Base-by-base conservation (phyloP, 2,329 filamentous ascomycete genomes). In the Beauveria caledonica region DNA sequence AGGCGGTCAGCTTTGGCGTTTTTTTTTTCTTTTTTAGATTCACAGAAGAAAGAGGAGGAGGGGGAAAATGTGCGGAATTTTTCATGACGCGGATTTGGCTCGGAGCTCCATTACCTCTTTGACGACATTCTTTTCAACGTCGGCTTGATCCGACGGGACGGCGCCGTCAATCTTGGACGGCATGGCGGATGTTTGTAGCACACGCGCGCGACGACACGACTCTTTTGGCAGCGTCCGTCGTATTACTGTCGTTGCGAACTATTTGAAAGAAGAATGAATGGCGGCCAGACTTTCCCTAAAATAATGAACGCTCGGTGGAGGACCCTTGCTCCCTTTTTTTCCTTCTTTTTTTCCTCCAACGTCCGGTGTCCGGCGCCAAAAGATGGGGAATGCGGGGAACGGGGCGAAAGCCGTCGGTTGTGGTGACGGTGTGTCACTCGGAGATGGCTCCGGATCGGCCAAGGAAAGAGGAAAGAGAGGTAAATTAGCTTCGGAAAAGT, bases 301-400 rank as follows among this genome's bases (percentile, higher is more conserved):
- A 19, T 21, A 42, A 39, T 10, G 39, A 11, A 58, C 19, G 10
- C 29, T 36, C 46, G 17, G 42, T 39, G 15, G 21, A 13, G 29
- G 55, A 45, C 53, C 53, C 53, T 56, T 33, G 53, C 42, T 33
- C 29, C 10, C 29, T 33, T 33, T 33, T 33, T 33, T 33, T 33
- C 5, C 9, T 33, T 13, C 29, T 15, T 23, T 40, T 40, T 39
- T 27, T 25, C 5, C 21, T n/a, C 53, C 25, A 56, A 39, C 46
- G 23, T 58, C 44, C 33, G 21, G 29, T 58, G 42, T 56, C 51
- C 53, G 53, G 54, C 8, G 29, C 27, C 36, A 39, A 23, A 33
- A n/a, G 57, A 59, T 52, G 48, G 48, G 15, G 57, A 59, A 39
- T 59, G 48, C 49, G 57, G 57, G 57, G 57, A 52, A 52, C 48